These are phyloP conservation scores for Diversispora epigaea DNA, from an alignment of 192 early-diverging fungal genomes.

Conservation along the genomic window DNA sequence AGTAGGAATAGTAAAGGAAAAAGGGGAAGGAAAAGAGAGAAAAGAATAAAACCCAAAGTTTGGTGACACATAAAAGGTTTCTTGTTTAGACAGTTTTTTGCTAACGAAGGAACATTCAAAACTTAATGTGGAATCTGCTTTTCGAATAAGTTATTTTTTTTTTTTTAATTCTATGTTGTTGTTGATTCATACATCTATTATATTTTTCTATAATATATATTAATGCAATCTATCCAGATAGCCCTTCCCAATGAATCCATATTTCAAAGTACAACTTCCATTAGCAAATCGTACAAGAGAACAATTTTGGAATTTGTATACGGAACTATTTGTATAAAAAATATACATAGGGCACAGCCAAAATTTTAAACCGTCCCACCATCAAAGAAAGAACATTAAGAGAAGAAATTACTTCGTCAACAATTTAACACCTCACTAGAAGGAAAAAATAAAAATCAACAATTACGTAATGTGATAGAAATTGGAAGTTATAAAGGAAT, in stretches of 20 bases:
- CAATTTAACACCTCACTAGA: constrained; percentile 29
- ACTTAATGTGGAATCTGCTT: too few species aligned
- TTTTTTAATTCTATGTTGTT: too few species aligned
- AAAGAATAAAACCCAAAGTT: not conserved
- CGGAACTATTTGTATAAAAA: constrained; percentile 26
- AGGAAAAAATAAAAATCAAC: constrained; percentile 30
- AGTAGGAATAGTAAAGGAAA: constrained; percentile 30
- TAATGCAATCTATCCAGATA: constrained; percentile 21
- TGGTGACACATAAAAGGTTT: too few species aligned
- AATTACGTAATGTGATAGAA: constrained; percentile 26
- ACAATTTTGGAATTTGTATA: constrained; percentile 71
- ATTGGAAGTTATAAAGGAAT: constrained; percentile 30
- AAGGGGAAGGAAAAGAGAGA: constrained; percentile 18
- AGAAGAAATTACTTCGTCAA: constrained; percentile 35
- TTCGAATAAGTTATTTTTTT: too few species aligned
- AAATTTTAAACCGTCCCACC: constrained; percentile 67
- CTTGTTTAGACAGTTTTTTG: too few species aligned
- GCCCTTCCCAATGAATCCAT: constrained; percentile 92
- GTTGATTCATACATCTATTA: too few species aligned
- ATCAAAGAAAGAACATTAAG: constrained; percentile 41
- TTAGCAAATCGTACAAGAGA: constrained; percentile 65
- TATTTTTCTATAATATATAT: too few species aligned
- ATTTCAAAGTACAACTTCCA: constrained; percentile 77
- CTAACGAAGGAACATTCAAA: too few species aligned
- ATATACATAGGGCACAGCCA: constrained; percentile 66